Evolutionary conservation across 2,329 filamentous ascomycete genomes (phyloP).

Genomic region (Phaeophleospora eucalypticola): DNA sequence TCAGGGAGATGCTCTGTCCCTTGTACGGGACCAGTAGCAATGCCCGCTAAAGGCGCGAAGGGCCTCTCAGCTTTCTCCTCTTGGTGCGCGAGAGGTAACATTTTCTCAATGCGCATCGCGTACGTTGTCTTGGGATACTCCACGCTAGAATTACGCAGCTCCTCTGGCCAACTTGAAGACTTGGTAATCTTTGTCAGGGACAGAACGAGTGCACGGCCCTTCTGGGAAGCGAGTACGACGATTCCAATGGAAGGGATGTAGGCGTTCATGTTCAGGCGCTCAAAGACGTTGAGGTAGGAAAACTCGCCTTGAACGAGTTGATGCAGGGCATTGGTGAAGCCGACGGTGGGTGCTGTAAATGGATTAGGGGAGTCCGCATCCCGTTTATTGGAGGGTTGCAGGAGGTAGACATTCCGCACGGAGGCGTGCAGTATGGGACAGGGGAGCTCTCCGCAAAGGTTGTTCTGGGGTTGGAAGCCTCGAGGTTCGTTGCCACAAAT

Average conservation of each 20-base stretch:
- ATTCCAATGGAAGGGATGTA: constrained; percentile 68
- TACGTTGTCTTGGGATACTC: constrained; percentile 28
- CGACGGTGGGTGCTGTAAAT: constrained; percentile 31
- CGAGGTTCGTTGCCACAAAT: constrained; percentile 27
- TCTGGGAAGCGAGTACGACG: constrained; percentile 62
- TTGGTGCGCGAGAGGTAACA: constrained; percentile 54
- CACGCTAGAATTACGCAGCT: constrained; percentile 11
- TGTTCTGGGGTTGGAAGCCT: constrained; percentile 21
- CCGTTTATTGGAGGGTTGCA: constrained; percentile 33
- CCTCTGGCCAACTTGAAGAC: constrained; percentile 7
- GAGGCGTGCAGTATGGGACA: constrained; percentile 41
- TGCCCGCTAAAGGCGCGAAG: constrained; percentile 57
- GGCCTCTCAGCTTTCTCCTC: constrained; percentile 46
- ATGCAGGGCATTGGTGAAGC: constrained; percentile 36
- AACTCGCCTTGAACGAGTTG: constrained; percentile 28
- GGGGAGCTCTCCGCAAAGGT: constrained; percentile 30
- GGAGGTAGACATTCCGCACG: constrained; percentile 42
- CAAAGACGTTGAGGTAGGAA: constrained; percentile 32
- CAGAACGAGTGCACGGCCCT: constrained; percentile 61
- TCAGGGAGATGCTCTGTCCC: constrained; percentile 33
- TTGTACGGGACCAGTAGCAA: constrained; percentile 64
- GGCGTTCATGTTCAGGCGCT: constrained; percentile 59
- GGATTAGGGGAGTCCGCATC: constrained; percentile 3
- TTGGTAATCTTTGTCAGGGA: constrained; percentile 48
- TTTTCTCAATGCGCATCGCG: constrained; percentile 53